Base-by-base conservation (phyloP, 345 rosid species). In the Punica granatum region DNA sequence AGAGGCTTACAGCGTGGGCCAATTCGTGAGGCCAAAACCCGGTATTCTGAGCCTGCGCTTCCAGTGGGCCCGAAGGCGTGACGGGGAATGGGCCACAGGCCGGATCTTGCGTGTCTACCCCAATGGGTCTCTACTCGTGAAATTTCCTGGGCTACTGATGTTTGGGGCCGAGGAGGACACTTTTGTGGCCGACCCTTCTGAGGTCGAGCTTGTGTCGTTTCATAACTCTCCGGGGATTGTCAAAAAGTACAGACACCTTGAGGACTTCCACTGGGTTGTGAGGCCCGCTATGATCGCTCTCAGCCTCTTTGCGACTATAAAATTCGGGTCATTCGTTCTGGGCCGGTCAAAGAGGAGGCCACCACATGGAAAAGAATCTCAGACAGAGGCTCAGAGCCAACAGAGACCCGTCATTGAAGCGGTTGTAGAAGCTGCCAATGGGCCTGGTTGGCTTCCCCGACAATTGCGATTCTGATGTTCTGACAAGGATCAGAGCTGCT, bases 251-350 rank as follows among this genome's bases (percentile, higher is more conserved):
- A 84, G 89, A 70, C 99, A 94, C 79, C 88, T 94, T 2, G 97
- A 94, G 82, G 96, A 94, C 76, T 80, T 86, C 63, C 99, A 91
- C 74, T 94, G 97, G 99, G 85, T 85, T 25, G 91, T 91, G 53
- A 91, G 97, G 74, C 99, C 97, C 13, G 76, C 89, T 60, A 72
- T 91, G 63, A 78, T 89, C 67, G 90, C 90, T 1, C 63, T 86
- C 63, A 88, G 95, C 63, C 67, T 94, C 2, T 80, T 94, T 59
- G 81, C 95, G 32, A 85, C 88, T 1, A 70, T 86, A 82, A 88
- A 81, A 83, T 33, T 88, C 4, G 97, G 96, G 16, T 25, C 77
- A 62, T 80, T 74, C 16, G 75, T 80, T 71, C 62, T 86, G n/a
- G 75, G 83, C 64, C 71, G 85, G 42, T 78, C 90, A 70, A 83